Base-by-base conservation (phyloP, 768 basidiomycete species). In the Boletus fagicola region DNA sequence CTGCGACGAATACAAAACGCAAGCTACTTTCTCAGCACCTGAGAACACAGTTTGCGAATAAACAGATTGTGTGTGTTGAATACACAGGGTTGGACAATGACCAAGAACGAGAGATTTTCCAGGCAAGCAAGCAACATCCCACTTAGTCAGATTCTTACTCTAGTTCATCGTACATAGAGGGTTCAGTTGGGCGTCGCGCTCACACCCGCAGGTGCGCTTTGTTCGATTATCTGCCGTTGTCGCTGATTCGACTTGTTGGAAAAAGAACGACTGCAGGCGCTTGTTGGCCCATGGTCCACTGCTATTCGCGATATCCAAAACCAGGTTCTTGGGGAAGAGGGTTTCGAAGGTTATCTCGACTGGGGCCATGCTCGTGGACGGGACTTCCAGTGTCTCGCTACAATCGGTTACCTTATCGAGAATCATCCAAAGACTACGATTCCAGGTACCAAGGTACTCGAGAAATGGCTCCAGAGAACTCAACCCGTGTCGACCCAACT, bases 51-150 rank as follows among this genome's bases (percentile, higher is more conserved):
- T 83, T 81, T 59, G 54, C 72, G 38, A 74, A 76, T 51, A 80
- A 77, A 58, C 77, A 79, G 53, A 75, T 84, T 15, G 75, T 76
- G 11, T 83, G 79, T 54, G 76, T 81, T 1, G 85, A 85, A 63
- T 86, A 86, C 60, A 68, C 72, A 3, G 74, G 75, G 18, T 65
- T 87, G 42, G 74, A 69, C 0, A 67, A 67, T 8, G 77, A 82
- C 49, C 79, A 82, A 64, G 89, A 88, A 61, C 78, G 86, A 30
- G 87, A 87, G 63, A 83, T 87, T 26, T 90, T 87, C 60, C 78
- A 82, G 74, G 83, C 76, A 59, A 42, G 74, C 58, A 35, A 52
- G 12, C 28, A 39, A 20, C 13, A 44, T 49, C 28, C 18, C 15
- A 38, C 33, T 51, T 35, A 5, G 15, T 45, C 38, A 13, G 39